A percentile compares a stretch with the other conserved stretches of the same genome.
Conservation (phyloP, 2,329 filamentous ascomycete species). For the Xylariaceae sp. region DNA sequence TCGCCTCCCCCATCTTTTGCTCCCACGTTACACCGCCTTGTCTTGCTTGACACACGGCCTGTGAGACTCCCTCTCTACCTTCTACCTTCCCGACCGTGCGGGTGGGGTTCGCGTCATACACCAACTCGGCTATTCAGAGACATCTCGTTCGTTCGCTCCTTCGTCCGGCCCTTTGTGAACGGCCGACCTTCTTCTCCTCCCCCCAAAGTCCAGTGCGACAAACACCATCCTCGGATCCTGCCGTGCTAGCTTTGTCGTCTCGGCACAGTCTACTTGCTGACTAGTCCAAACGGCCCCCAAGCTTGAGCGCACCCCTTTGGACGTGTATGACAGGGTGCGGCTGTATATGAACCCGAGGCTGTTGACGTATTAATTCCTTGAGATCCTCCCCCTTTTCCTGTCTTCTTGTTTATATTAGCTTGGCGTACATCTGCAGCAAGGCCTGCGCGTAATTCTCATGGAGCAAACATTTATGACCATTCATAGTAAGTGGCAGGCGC, state of each 20-base stretch:
- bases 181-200: constrained; percentile 22
- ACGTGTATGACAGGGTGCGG: constrained; percentile 15
- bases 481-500: constrained; percentile 57
- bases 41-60: constrained; percentile 28
- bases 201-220: constrained; percentile 24
- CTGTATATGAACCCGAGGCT: constrained; percentile 16
- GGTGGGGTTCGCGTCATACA: constrained; percentile 38
- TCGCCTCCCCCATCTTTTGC: constrained; percentile 2
- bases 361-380: constrained; percentile 22
- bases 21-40: constrained; percentile 27
- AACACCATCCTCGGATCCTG: constrained; percentile 28
- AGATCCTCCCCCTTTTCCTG: constrained; percentile 13
- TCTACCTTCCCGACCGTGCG: constrained; percentile 33
- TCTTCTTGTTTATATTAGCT: constrained; percentile 22
- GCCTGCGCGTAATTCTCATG: constrained; percentile 44
- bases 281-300: background rate
- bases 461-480: constrained; percentile 90
- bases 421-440: constrained; percentile 21
- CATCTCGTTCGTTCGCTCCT: constrained; percentile 32
- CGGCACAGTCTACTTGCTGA: constrained; percentile 17
- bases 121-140: constrained; percentile 35
- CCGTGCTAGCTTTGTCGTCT: constrained; percentile 24
- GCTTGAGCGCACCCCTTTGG: constrained; percentile 14
- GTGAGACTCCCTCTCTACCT: constrained; percentile 27
- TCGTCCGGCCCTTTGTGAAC: constrained; percentile 24